phyloP scores from a whole-genome alignment of 257 asterid genomes.

The Solanum chilense region DNA sequence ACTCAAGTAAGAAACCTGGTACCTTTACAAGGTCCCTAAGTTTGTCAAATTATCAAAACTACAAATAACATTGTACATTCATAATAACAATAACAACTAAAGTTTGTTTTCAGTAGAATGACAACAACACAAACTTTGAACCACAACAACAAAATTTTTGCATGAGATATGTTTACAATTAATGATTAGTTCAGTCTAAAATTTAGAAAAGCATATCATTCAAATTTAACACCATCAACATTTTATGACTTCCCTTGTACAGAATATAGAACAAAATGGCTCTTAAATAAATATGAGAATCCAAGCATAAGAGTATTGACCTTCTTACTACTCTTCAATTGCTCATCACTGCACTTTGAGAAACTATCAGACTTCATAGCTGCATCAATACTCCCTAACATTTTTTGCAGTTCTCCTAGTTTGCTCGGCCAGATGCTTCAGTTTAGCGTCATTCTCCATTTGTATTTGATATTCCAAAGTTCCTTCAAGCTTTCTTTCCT shows the following conservation, averaged over 20 bases:
- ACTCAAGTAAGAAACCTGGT: too few relatives aligned
- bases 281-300: neutral
- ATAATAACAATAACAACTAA: too few relatives aligned
- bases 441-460: conserved; percentile 92
- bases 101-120: too few relatives aligned
- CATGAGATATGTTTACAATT: neutral
- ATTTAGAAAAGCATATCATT: neutral
- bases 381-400: conserved; percentile 24
- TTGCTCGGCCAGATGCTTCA: conserved; percentile 66
- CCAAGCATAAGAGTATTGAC: conserved; percentile 13
- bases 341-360: conserved; percentile 18
- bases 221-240: neutral
- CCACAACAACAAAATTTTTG: neutral
- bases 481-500: conserved; percentile 97
- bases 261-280: neutral
- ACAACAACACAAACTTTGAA: too few relatives aligned
- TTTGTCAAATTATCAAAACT: too few relatives aligned
- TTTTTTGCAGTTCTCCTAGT: conserved; percentile 15
- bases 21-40: too few relatives aligned
- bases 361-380: conserved; percentile 15
- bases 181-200: neutral
- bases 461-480: conserved; percentile 89
- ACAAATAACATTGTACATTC: too few relatives aligned
- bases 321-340: conserved; percentile 22
- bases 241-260: neutral